Conservation (phyloP, 106 monocot genomes). For the Dioscorea dumetorum region DNA sequence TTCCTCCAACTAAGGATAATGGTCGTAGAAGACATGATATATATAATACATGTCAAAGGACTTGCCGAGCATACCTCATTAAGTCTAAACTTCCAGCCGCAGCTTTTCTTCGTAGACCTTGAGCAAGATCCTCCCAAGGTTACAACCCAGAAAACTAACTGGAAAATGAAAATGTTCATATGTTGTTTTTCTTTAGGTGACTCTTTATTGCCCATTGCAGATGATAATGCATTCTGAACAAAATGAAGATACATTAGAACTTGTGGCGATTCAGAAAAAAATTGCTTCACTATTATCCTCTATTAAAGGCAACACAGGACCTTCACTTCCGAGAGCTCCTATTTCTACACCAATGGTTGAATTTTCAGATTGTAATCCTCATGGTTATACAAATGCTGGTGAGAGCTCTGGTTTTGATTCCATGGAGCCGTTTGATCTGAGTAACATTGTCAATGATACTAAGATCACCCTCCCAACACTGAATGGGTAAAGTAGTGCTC, state of each 20-base stretch:
- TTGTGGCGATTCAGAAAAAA: conserved; percentile 54
- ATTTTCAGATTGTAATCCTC: conserved; percentile 12
- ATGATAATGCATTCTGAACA: conserved; percentile 41
- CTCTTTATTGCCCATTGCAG: conserved; percentile 26
- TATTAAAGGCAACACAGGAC: conserved; percentile 15
- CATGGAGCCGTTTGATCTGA: conserved; percentile 47
- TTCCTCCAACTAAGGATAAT: conserved; percentile 56
- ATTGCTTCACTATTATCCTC: conserved; percentile 53
- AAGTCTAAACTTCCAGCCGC: conserved; percentile 21
- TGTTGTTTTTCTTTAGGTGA: neutral
- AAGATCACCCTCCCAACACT: conserved; percentile 66
- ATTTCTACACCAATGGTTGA: conserved; percentile 1
- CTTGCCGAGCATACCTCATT: conserved; percentile 42
- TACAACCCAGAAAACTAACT: neutral
- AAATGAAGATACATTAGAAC: conserved; percentile 27
- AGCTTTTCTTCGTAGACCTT: conserved; percentile 56
- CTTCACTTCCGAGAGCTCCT: no score
- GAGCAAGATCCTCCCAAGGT: conserved; percentile 75
- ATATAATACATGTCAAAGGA: conserved; percentile 59
- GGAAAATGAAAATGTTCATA: neutral
- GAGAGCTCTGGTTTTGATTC: conserved; percentile 11
- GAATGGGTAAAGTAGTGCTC: conserved; percentile 60
- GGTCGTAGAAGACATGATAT: conserved; percentile 89
- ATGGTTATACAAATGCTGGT: conserved; percentile 3
- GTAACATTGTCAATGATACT: conserved; percentile 27